These are phyloP conservation scores for Diaporthe helianthi DNA, from an alignment of 2,329 filamentous ascomycete species.

Conservation along the genomic window DNA sequence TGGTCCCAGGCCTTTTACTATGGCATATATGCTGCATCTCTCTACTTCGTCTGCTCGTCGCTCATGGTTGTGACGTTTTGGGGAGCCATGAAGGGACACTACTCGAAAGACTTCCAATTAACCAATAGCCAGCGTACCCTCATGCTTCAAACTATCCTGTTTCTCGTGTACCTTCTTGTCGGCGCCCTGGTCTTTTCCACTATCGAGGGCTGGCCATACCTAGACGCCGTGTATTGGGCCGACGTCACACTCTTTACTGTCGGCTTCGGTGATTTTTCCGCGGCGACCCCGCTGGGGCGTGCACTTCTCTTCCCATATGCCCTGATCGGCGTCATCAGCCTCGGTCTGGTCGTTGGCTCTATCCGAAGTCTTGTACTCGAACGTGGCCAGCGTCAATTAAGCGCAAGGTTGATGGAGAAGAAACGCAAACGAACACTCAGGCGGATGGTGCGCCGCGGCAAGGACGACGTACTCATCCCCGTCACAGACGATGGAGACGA, in stretches of 20 bases:
- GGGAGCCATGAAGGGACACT: conserved; percentile 74
- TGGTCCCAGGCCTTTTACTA: conserved; percentile 89
- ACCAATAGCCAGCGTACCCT: conserved; percentile 84
- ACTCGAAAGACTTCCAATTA: conserved; percentile 78
- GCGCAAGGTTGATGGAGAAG: conserved; percentile 66
- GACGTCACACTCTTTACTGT: conserved; percentile 74
- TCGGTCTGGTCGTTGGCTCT: conserved; percentile 83
- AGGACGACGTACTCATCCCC: conserved; percentile 58
- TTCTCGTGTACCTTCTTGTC: conserved; percentile 80
- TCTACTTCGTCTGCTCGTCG: conserved; percentile 81
- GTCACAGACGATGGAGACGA: conserved; percentile 43
- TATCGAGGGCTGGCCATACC: conserved; percentile 77
- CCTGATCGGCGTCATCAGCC: conserved; percentile 81
- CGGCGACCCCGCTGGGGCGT: conserved; percentile 62
- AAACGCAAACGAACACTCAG: conserved; percentile 58
- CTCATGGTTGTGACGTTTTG: conserved; percentile 81
- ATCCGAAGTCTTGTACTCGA: conserved; percentile 73
- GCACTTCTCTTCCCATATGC: conserved; percentile 84
- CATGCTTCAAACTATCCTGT: conserved; percentile 88
- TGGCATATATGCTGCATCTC: conserved; percentile 76
- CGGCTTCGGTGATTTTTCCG: conserved; percentile 64
- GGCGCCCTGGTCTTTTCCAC: conserved; percentile 78
- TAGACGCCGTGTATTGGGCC: conserved; percentile 81
- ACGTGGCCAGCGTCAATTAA: conserved; percentile 60
- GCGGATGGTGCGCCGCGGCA: conserved; percentile 52